A percentile compares a stretch with the other conserved stretches of the same genome.
phyloP scores from a whole-genome alignment of 257 asterid species.

The Knoxia roxburghii region DNA sequence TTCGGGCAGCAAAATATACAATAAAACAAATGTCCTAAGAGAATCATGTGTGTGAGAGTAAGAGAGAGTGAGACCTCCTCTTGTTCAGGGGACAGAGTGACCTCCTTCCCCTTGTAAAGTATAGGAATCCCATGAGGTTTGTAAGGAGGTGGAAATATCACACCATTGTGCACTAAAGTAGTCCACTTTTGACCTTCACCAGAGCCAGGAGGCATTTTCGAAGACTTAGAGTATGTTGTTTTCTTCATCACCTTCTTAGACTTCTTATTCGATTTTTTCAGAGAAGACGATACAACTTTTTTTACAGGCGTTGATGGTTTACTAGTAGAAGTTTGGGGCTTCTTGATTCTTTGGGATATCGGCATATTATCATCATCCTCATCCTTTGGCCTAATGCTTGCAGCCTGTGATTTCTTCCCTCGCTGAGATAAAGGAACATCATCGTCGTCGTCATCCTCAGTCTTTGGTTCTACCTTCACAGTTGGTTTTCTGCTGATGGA shows the following conservation, averaged over 20 bases:
- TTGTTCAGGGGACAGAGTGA: conserved; percentile 75
- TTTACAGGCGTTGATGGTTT: conserved; percentile 38
- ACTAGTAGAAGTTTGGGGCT: conserved; percentile 38
- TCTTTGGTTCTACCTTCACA: conserved; percentile 49
- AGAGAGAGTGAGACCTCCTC: conserved; percentile 66
- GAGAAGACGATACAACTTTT: conserved; percentile 35
- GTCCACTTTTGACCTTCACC: conserved; percentile 99
- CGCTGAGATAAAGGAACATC: conserved; percentile 70
- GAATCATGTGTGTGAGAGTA: neutral
- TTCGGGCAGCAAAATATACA: neutral
- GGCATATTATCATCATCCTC: conserved; percentile 59
- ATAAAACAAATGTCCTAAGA: conserved; percentile 1
- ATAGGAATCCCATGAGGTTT: conserved; percentile 91
- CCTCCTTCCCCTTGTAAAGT: conserved; percentile 83
- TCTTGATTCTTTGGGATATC: conserved; percentile 61
- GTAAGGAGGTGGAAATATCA: conserved; percentile 94
- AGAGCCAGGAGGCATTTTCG: conserved; percentile 75
- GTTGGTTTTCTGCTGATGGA: conserved; percentile 34
- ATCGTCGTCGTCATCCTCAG: conserved; percentile 82
- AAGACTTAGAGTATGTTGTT: conserved; percentile 65
- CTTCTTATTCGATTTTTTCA: conserved; percentile 42
- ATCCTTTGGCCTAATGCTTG: conserved; percentile 34
- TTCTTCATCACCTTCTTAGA: conserved; percentile 50
- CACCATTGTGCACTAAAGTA: conserved; percentile 88
- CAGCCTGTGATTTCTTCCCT: conserved; percentile 38